A percentile compares a stretch with the other conserved stretches of the same genome.
These are phyloP conservation scores for Candida berthetii DNA, from an alignment of 805 yeast species.

Conservation along the genomic window DNA sequence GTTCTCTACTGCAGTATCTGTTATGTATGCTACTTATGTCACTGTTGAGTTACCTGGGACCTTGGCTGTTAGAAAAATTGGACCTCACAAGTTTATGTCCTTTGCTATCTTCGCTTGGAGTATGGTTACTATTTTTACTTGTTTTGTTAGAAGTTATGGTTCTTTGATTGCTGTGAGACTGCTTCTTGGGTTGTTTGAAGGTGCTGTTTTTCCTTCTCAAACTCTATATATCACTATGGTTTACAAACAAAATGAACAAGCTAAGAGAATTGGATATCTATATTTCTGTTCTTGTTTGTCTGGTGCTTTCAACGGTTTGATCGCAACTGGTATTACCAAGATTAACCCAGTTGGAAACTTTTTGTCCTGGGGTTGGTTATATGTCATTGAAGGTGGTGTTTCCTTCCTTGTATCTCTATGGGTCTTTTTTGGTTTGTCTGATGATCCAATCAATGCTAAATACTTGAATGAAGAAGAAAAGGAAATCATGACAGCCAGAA, in stretches of 20 bases:
- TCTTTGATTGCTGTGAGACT: constrained; percentile 31
- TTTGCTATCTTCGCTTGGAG: constrained; percentile 23
- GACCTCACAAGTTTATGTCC: constrained; percentile 19
- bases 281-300: constrained; percentile 35
- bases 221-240: constrained; percentile 28
- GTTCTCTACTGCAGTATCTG: constrained; percentile 33
- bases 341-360: constrained; percentile 26
- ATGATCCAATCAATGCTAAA: constrained; percentile 37
- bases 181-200: constrained; percentile 37
- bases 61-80: constrained; percentile 8
- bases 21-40: constrained; percentile 36
- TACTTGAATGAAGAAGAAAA: constrained; percentile 32
- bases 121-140: constrained; percentile 25
- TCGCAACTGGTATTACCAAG: constrained; percentile 28
- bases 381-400: constrained; percentile 34
- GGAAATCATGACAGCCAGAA: constrained; percentile 20
- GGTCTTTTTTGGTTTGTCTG: constrained; percentile 29
- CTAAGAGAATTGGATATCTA: constrained; percentile 30
- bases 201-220: constrained; percentile 34
- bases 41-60: constrained; percentile 29
- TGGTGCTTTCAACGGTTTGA: constrained; percentile 39
- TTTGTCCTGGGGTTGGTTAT: constrained; percentile 38
- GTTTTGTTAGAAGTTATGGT: constrained; percentile 25
- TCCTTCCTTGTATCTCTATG: constrained; percentile 34
- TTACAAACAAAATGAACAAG: constrained; percentile 30